Evolutionary conservation across 2,329 filamentous ascomycete species (phyloP), one percentile per base, ranked within the genome.

Genomic region (Hypoxylon sp.): DNA sequence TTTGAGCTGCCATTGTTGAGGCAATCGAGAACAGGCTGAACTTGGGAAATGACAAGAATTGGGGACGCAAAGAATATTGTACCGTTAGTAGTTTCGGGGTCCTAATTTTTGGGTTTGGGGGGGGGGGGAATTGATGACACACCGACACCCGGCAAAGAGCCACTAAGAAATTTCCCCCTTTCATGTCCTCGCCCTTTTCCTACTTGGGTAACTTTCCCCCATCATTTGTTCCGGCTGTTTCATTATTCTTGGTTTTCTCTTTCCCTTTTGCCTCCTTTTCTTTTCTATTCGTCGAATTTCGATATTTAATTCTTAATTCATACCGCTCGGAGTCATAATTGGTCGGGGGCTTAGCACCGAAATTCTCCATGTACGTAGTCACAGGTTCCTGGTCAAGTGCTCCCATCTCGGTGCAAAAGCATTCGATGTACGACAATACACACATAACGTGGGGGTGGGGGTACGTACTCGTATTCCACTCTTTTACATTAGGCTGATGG

Each of bases 21-120:
- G 60, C 50, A 39, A 63, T 66, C n/a, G 58, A 62, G 46, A 69
- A 66, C 59, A 71, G 69, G 69, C 69, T 71, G 69, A 71, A 71
- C 50, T 71, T 53, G 59, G 42, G 46, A 52, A 62, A 47, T 26
- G 47, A 42, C 29, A 42, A 65, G 19, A 31, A 54, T 22, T 22
- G 19, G 19, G 19, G 14, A 24, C 5, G 24, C 24, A 42, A 66
- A 54, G 48, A 3, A 47, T 37, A 33, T 46, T 9, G n/a, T 33
- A 48, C 24, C 9, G 46, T 54, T 48, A 14, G 19, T 54, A 46
- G 54, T 52, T 57, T 57, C 58, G 50, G 59, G 44, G 58, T 51
- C 22, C n/a, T 19, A 53, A 48, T 37, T 48, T 48, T 46, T 33
- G 24, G 47, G 62, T 59, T 59, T 66, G 57, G 61, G 58, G 63